phyloP scores from a whole-genome alignment of 1,139 yeast genomes.

The Yamadazyma friedrichii region DNA sequence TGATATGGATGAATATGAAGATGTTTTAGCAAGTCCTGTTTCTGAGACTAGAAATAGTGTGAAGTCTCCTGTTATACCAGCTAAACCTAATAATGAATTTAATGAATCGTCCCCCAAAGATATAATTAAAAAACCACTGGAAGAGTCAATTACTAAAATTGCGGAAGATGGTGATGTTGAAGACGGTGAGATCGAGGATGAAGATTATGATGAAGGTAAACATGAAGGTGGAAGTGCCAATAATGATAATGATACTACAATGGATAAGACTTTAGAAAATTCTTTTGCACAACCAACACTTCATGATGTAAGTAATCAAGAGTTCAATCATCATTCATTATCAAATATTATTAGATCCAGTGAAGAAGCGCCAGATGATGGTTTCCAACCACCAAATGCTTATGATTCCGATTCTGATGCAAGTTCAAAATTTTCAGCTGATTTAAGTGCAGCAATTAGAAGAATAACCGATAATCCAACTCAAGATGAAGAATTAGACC shows the following conservation, averaged over 20 bases:
- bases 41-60: slow-evolving; percentile 3
- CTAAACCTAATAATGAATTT: background rate
- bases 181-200: background rate
- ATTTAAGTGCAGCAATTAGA: slow-evolving; percentile 16
- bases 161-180: background rate
- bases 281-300: background rate
- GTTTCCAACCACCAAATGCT: slow-evolving; percentile 10
- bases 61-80: background rate
- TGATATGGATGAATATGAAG: slow-evolving; percentile 8
- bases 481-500: background rate
- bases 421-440: slow-evolving; percentile 17
- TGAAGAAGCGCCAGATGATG: slow-evolving; percentile 6
- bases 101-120: background rate
- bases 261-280: background rate
- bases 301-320: background rate
- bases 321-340: slow-evolving; percentile 7
- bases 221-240: background rate
- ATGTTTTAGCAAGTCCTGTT: slow-evolving; percentile 7
- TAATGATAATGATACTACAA: slow-evolving; percentile 2
- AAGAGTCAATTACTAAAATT: background rate
- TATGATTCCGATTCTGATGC: slow-evolving; percentile 12
- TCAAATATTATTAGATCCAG: slow-evolving; percentile 13
- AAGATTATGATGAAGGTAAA: background rate
- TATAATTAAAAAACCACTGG: background rate
- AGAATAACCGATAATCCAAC: slow-evolving; percentile 13